Conservation (phyloP, 2,329 filamentous ascomycete genomes). For the Nemania abortiva region DNA sequence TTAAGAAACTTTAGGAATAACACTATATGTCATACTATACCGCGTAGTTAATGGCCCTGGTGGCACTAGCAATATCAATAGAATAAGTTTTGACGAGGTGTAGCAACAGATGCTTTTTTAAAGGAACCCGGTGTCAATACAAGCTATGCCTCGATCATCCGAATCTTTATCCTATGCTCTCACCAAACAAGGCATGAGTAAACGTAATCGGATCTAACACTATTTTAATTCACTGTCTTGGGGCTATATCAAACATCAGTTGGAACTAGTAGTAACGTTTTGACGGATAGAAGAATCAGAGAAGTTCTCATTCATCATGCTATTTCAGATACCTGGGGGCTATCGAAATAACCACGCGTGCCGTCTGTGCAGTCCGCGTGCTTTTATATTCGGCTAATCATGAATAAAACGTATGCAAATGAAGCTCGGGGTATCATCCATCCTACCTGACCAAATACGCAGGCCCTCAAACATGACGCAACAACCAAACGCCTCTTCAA, state of each 20-base stretch:
- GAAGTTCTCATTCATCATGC: background rate
- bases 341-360: background rate
- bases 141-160: no score
- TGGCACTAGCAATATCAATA: no score
- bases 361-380: background rate
- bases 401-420: constrained; percentile 12
- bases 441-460: constrained; percentile 22
- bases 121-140: no score
- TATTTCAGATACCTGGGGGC: background rate
- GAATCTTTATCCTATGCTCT: no score
- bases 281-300: background rate
- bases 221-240: background rate
- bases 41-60: no score
- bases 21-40: no score
- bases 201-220: background rate
- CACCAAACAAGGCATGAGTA: background rate
- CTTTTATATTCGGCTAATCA: background rate
- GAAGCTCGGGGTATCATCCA: constrained; percentile 31
- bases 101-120: no score
- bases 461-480: background rate
- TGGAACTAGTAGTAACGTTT: background rate
- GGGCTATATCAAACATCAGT: background rate
- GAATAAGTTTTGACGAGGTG: no score
- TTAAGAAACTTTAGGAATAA: no score
- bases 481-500: constrained; percentile 3